These are phyloP conservation scores for Hymenoscyphus fructigenus DNA, from an alignment of 2,329 filamentous ascomycete genomes.

Conservation along the genomic window DNA sequence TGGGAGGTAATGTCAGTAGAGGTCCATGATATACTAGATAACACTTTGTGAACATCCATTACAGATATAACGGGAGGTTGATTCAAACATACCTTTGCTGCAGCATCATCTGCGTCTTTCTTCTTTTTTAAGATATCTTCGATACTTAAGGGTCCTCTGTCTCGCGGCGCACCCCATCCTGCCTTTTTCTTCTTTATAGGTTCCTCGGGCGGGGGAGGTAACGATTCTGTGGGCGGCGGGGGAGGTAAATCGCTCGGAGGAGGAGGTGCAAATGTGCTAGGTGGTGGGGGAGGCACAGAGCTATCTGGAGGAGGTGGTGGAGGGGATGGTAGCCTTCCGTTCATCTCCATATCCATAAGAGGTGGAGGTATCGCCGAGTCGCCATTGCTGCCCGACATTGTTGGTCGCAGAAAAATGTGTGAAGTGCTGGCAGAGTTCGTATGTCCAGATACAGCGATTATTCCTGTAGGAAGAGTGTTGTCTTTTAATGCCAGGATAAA, in stretches of 20 bases:
- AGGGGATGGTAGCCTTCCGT: slow-evolving; percentile 29
- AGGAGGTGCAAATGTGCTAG: slow-evolving; percentile 27
- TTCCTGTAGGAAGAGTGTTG: neutral
- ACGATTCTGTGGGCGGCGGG: slow-evolving; percentile 39
- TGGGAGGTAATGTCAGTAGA: slow-evolving; percentile 27
- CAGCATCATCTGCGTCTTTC: slow-evolving; percentile 79
- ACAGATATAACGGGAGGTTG: slow-evolving; percentile 17
- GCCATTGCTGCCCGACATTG: slow-evolving; percentile 18
- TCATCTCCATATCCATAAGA: slow-evolving; percentile 20
- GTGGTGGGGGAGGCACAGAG: slow-evolving; percentile 34
- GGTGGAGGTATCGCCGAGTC: slow-evolving; percentile 27
- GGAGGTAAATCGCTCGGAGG: slow-evolving; percentile 35
- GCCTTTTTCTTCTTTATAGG: slow-evolving; percentile 48
- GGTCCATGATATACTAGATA: slow-evolving; percentile 28
- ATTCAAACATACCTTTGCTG: slow-evolving; percentile 61
- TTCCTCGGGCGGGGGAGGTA: slow-evolving; percentile 46
- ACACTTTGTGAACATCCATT: slow-evolving; percentile 33
- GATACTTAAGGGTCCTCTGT: slow-evolving; percentile 65
- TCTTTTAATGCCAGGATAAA: neutral
- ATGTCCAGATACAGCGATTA: neutral
- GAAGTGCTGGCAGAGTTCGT: neutral
- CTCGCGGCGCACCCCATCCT: slow-evolving; percentile 47
- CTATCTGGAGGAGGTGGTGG: slow-evolving; percentile 36
- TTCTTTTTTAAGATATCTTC: slow-evolving; percentile 85
- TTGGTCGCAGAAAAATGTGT: neutral